Percentiles rank a stretch among this genome's conserved stretches.
phyloP scores from a whole-genome alignment of 148 eudicot genomes.

The Amaranthus cruentus region DNA sequence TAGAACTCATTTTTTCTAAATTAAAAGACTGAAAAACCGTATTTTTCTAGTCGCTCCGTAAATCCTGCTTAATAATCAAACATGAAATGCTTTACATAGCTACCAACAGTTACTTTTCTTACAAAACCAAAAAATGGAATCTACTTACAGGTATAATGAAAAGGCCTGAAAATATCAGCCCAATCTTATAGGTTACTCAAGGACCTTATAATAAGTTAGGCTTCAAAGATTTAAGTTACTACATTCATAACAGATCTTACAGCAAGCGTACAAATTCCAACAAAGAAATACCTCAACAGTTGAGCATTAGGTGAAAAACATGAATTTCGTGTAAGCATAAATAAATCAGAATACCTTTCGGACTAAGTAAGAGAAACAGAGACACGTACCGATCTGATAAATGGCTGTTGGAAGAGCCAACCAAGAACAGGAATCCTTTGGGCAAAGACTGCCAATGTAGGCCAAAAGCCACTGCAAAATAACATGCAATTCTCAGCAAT shows the following conservation, averaged over 20 bases:
- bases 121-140: background rate
- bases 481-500: conserved; percentile 14
- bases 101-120: background rate
- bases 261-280: conserved; percentile 1
- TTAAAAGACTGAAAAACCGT: background rate
- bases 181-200: background rate
- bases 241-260: background rate
- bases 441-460: conserved; percentile 72
- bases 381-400: conserved; percentile 77
- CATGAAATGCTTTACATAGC: background rate
- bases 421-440: conserved; percentile 93
- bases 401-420: conserved; percentile 87
- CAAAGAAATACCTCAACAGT: background rate
- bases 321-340: background rate
- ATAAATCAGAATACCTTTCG: background rate
- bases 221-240: background rate
- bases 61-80: background rate
- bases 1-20: background rate
- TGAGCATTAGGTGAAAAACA: background rate
- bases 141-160: background rate
- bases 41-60: no score
- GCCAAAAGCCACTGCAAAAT: conserved; percentile 87
- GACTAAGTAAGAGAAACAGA: background rate
- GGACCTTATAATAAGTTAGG: background rate
- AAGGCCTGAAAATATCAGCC: background rate